Percentiles rank a stretch among this genome's conserved stretches.
Conservation (phyloP, 768 basidiomycete genomes). For the Tricholoma sp. region DNA sequence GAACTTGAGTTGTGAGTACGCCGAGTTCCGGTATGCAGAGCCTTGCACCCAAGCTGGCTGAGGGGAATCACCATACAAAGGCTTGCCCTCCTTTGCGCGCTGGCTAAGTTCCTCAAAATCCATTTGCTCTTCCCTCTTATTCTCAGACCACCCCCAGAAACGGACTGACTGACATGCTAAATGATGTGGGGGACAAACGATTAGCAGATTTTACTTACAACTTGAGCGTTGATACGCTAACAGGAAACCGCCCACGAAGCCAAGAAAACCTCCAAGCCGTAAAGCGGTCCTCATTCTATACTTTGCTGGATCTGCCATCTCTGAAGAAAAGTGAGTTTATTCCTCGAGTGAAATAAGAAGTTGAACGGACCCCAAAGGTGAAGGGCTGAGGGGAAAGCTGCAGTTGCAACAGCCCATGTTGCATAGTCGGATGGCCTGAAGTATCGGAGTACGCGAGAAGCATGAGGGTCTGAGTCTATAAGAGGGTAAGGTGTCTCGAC, state of each 20-base stretch:
- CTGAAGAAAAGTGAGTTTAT: constrained; percentile 23
- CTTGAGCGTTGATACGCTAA: constrained; percentile 89
- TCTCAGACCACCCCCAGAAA: constrained; percentile 96
- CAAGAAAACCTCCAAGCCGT: constrained; percentile 65
- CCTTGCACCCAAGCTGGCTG: constrained; percentile 85
- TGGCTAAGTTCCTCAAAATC: constrained; percentile 78
- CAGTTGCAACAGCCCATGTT: constrained; percentile 75
- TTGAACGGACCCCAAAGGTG: constrained; percentile 71
- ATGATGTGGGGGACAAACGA: not conserved
- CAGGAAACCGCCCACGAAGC: constrained; percentile 88
- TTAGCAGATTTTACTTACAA: constrained; percentile 46
- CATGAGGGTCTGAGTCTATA: constrained; percentile 93
- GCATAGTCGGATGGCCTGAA: constrained; percentile 86
- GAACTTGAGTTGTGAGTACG: constrained; percentile 91
- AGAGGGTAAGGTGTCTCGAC: constrained; percentile 74
- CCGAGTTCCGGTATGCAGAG: constrained; percentile 83
- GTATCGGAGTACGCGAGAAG: constrained; percentile 80
- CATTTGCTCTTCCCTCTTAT: constrained; percentile 71
- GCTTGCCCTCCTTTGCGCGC: constrained; percentile 70
- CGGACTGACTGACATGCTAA: constrained; percentile 47
- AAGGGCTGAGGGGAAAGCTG: constrained; percentile 73
- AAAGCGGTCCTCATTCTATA: constrained; percentile 31
- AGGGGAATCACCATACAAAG: constrained; percentile 79
- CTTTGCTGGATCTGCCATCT: constrained; percentile 45
- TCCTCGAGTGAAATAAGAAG: constrained; percentile 1